Evolutionary conservation across 2,329 filamentous ascomycete species (phyloP).

Genomic region (Monosporascus sp.): DNA sequence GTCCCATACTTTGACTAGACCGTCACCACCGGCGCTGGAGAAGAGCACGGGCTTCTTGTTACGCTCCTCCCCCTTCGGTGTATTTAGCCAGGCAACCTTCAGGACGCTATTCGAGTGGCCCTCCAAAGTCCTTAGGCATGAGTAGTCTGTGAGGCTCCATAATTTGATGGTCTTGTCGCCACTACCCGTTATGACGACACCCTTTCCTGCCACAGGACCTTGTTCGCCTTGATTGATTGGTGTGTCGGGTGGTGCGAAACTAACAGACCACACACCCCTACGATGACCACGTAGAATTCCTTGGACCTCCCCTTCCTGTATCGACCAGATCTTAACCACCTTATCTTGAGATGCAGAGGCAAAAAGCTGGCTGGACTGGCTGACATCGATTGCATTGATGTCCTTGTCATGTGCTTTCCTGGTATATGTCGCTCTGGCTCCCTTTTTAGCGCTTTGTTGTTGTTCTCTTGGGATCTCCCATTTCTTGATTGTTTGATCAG

Average conservation of each 20-base stretch:
- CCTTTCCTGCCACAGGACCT: slow-evolving; percentile 69
- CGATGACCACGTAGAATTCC: slow-evolving; percentile 90
- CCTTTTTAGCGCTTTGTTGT: slow-evolving; percentile 43
- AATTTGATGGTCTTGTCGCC: slow-evolving; percentile 95
- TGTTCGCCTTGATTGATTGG: slow-evolving; percentile 69
- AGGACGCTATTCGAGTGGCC: slow-evolving; percentile 94
- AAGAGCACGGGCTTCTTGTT: slow-evolving; percentile 63
- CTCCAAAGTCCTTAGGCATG: slow-evolving; percentile 88
- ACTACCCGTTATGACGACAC: slow-evolving; percentile 81
- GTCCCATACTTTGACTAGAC: slow-evolving; percentile 95
- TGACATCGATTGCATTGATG: slow-evolving; percentile 89
- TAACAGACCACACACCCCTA: slow-evolving; percentile 92
- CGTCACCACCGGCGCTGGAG: slow-evolving; percentile 86
- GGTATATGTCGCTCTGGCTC: slow-evolving; percentile 70
- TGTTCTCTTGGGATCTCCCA: slow-evolving; percentile 71
- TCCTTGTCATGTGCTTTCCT: slow-evolving; percentile 98
- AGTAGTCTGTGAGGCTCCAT: slow-evolving; percentile 90
- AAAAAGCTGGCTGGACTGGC: slow-evolving; percentile 71
- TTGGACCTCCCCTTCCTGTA: slow-evolving; percentile 81
- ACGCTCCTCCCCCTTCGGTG: slow-evolving; percentile 44
- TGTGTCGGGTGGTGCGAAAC: slow-evolving; percentile 76
- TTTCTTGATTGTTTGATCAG: slow-evolving; percentile 91
- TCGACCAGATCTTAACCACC: slow-evolving; percentile 94
- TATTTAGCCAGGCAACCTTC: slow-evolving; percentile 82
- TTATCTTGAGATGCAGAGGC: slow-evolving; percentile 96